Percentiles rank a stretch among this genome's conserved stretches.
These are phyloP conservation scores for Fragaria vesca DNA, from an alignment of 306 rosid genomes.

Conservation along the genomic window DNA sequence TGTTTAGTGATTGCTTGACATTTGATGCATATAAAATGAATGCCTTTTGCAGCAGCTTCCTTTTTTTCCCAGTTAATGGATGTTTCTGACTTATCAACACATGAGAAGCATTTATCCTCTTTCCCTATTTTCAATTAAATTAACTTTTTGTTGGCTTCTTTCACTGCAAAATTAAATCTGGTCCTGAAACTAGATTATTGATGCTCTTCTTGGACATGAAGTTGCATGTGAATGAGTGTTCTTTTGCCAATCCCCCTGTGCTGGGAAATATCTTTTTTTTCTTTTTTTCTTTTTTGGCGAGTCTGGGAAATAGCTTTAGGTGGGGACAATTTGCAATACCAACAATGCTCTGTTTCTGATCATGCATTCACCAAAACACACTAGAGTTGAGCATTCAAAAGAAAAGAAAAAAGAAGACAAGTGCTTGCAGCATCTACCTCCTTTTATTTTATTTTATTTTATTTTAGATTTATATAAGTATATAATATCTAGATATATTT, in stretches of 20 bases:
- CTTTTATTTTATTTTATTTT: neutral
- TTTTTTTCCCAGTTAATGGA: neutral
- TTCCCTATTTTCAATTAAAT: neutral
- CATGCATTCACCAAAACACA: neutral
- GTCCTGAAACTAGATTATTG: neutral
- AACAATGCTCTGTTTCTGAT: neutral
- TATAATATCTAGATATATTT: neutral
- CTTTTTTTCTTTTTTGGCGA: no score
- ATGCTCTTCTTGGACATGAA: neutral
- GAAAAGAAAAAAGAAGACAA: neutral
- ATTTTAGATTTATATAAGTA: no score
- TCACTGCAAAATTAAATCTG: neutral
- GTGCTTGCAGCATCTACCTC: neutral
- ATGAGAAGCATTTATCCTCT: slow-evolving; percentile 2
- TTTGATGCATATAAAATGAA: neutral
- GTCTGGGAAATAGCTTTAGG: neutral
- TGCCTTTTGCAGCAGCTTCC: neutral
- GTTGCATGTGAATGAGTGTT: slow-evolving; percentile 3
- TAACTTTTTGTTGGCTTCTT: neutral
- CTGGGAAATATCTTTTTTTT: neutral
- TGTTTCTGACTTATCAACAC: slow-evolving; percentile 1
- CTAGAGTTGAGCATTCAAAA: neutral
- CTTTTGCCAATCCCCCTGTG: neutral
- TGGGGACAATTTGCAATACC: neutral
- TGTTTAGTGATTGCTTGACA: neutral